Conservation (phyloP, 1,139 yeast species). For the Pichia sp. region DNA sequence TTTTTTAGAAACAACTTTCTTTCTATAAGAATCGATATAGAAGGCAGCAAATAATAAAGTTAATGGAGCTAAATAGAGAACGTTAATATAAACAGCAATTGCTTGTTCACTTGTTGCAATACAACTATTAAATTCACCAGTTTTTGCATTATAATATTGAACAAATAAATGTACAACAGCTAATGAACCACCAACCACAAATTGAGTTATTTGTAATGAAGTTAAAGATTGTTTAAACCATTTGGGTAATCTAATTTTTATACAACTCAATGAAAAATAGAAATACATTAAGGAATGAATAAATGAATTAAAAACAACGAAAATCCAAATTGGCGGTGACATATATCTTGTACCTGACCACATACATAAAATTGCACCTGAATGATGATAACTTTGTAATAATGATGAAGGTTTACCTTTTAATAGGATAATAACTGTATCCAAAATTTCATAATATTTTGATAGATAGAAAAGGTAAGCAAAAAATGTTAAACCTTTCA, state of each 20-base stretch:
- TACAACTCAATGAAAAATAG: slow-evolving; percentile 59
- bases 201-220: slow-evolving; percentile 65
- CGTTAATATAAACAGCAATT: slow-evolving; percentile 57
- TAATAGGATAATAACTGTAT: slow-evolving; percentile 59
- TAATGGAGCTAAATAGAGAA: slow-evolving; percentile 61
- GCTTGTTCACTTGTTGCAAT: slow-evolving; percentile 57
- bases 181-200: slow-evolving; percentile 62
- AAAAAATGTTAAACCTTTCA: slow-evolving; percentile 47
- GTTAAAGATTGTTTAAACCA: slow-evolving; percentile 56
- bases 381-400: slow-evolving; percentile 71
- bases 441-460: slow-evolving; percentile 68
- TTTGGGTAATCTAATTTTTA: slow-evolving; percentile 54
- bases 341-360: slow-evolving; percentile 72
- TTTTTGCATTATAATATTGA: slow-evolving; percentile 47
- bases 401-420: slow-evolving; percentile 66
- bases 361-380: slow-evolving; percentile 81
- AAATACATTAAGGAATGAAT: slow-evolving; percentile 74
- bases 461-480: slow-evolving; percentile 68
- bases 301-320: slow-evolving; percentile 72
- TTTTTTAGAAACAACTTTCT: slow-evolving; percentile 11
- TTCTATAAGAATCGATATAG: slow-evolving; percentile 55
- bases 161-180: slow-evolving; percentile 61
- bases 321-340: slow-evolving; percentile 77
- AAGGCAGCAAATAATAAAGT: slow-evolving; percentile 66
- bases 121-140: slow-evolving; percentile 45